Base-by-base conservation (phyloP, 139 green algal species). In the Micromonas commoda region DNA sequence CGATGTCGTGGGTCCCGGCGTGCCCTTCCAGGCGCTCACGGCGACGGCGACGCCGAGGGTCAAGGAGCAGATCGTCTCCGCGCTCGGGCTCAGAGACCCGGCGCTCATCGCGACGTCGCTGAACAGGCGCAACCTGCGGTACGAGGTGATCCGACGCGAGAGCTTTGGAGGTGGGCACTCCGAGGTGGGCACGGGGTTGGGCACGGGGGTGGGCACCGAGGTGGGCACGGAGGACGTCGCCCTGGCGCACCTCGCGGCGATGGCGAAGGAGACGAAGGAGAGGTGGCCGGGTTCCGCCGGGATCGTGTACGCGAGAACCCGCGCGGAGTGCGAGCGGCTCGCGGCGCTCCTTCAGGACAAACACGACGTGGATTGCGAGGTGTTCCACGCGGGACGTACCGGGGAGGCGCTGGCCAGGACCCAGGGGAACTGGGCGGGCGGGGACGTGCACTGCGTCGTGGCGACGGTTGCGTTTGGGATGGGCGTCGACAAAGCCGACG, bases 381-480 rank as follows among this genome's bases (percentile, higher is more conserved):
- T 57, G 45, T 57, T 57, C 45, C 45, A 57, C 45, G 45, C 45
- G 45, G 45, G 45, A 57, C 45, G 45, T 9, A 57, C 9, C 45
- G 16, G 16, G 16, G 45, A 57, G 45, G 9, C 45, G 45, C 45
- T 57, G 9, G 16, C 9, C 9, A 9, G 45, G 9, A 16, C 45
- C 9, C 45, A 23, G 9, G 45, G 9, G 45, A 57, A 57, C 45
- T 57, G 45, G 45, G 45, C 45, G 45, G 45, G 45, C 45, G 45
- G 45, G 9, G 45, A 57, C 23, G 66, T 51, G 32, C 37, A 54
- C 24, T 20, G 83, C 28, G 61, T 87, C 34, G 71, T 77, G 21
- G 93, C 93, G 1, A 97, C 93, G 33, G 92, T 96, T 67, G 93
- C 92, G 0, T 96, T 97, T 87, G 91, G 92, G 68, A 96, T 97